Evolutionary conservation across 371 early-diverging fungal genomes (phyloP), one percentile per base, ranked within the genome.

Genomic region (Mucor mucedo): DNA sequence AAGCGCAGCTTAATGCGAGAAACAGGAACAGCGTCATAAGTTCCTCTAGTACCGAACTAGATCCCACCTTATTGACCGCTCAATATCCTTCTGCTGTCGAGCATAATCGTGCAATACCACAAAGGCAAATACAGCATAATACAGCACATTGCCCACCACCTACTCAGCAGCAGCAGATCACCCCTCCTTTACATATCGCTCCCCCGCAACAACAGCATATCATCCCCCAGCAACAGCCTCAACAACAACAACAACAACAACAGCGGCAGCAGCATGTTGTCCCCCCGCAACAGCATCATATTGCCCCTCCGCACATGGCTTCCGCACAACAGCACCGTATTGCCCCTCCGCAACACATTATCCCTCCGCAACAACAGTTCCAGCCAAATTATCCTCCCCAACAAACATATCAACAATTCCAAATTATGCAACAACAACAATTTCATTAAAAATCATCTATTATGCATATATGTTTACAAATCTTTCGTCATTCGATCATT

Each of bases 381-480:
- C 57, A 57, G 3, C 45, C 13, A 44, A 45, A 44, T 48, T 44
- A 35, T 14, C 48, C 50, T 9, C 50, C 28, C 2, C 50, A 29
- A 50, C 50, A 16, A 30, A 30, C 50, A 2, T 50, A 27, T 30
- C 50, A 50, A 29, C 58, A 48, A 35, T 48, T 35, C 35, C 47
- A 47, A 27, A 58, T 58, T 29, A 58, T 58, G 58, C 58, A 58
- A 39, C 58, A 58, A 9, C 58, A 58, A 11, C 58, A 58, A 28
- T 48, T 58, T 48, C 39, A 58, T 48, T 58, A 48, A 58, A 27
- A 44, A 27, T 27, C 45, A 21, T 35, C 35, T 44, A 14, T 57
- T 45, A 45, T 32, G 45, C 38, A 48, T 38, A 27, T 58, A 48
- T 33, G 35, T 47, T 41, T 58, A 38, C 27, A 6, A 33, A 4